phyloP scores from a whole-genome alignment of 2,329 filamentous ascomycete species.

The Fusarium metavorans region DNA sequence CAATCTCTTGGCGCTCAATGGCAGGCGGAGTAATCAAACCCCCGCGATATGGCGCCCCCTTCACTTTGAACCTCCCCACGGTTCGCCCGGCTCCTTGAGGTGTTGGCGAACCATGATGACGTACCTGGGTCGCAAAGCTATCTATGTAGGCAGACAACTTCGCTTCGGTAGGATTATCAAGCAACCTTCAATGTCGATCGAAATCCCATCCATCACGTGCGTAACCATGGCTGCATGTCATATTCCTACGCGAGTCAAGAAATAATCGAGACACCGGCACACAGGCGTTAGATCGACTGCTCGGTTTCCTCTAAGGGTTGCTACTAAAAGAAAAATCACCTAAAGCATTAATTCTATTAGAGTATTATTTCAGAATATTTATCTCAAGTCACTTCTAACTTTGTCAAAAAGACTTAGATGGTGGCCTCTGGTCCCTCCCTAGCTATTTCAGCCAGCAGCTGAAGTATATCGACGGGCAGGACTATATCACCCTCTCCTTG shows the following conservation, averaged over 20 bases:
- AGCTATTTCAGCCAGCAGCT: neutral
- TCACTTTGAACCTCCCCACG: slow-evolving; percentile 8
- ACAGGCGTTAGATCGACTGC: neutral
- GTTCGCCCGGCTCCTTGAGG: slow-evolving; percentile 28
- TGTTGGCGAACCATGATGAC: slow-evolving; percentile 34
- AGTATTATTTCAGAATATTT: neutral
- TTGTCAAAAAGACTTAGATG: neutral
- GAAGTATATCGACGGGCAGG: neutral
- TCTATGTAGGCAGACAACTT: neutral
- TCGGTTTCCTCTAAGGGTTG: neutral
- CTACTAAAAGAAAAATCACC: neutral
- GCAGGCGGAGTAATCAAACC: slow-evolving; percentile 31
- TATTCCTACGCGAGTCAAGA: neutral
- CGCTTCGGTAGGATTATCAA: neutral
- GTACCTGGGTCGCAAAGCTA: slow-evolving; percentile 9
- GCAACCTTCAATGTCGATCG: neutral
- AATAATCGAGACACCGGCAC: neutral
- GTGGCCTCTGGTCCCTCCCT: neutral
- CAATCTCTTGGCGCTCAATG: slow-evolving; percentile 9
- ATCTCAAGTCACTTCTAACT: neutral
- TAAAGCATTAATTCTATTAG: neutral
- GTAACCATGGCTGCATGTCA: neutral
- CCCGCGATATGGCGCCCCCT: slow-evolving; percentile 31
- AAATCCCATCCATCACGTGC: neutral
- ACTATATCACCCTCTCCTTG: neutral